Percentiles rank a stretch among this genome's conserved stretches.
Conservation (phyloP, 139 green algal genomes). For the Eudorina sp. region DNA sequence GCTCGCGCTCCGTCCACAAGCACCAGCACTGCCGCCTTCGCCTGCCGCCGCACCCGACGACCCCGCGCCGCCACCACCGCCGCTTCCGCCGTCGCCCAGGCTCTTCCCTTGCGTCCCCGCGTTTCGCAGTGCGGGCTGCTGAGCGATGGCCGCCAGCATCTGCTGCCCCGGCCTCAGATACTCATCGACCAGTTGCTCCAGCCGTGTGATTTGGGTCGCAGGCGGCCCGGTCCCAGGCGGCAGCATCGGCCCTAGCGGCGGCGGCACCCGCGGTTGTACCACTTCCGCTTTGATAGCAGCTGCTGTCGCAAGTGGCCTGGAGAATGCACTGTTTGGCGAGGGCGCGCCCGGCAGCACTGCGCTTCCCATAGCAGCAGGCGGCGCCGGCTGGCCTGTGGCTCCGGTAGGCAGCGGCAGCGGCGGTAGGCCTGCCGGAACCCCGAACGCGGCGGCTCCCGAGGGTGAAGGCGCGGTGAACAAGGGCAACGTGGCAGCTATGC, state of each 20-base stretch:
- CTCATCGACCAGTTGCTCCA: constrained; percentile 6
- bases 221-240: background rate
- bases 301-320: background rate
- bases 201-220: background rate
- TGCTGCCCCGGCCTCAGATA: constrained; percentile 37
- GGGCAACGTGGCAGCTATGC: constrained; percentile 33
- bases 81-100: background rate
- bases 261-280: background rate
- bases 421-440: background rate
- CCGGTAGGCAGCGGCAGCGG: background rate
- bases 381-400: background rate
- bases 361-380: too few relatives aligned
- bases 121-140: background rate
- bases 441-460: background rate
- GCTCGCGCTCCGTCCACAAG: too few relatives aligned
- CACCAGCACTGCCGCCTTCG: background rate
- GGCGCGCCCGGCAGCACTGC: background rate
- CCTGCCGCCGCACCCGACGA: background rate
- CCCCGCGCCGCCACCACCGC: background rate
- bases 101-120: background rate
- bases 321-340: constrained; percentile 24
- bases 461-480: constrained; percentile 23
- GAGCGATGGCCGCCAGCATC: constrained; percentile 11
- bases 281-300: background rate
- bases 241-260: background rate